Percentiles rank a stretch among this genome's conserved stretches.
Conservation (phyloP, 352 stramenopile species). For the Phytophthora syringae region DNA sequence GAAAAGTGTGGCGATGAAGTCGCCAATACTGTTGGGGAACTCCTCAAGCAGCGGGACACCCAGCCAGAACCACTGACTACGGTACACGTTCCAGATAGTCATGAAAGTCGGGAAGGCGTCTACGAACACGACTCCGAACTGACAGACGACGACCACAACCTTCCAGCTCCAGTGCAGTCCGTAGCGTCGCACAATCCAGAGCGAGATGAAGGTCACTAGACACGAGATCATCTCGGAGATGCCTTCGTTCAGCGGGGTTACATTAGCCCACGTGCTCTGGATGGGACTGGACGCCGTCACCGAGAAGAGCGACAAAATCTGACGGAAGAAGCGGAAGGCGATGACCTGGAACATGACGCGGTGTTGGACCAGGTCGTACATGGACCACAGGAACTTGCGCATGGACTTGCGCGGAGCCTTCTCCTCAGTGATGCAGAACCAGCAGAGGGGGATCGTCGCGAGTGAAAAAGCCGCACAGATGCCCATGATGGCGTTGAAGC, state of each 20-base stretch:
- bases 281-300: slow-evolving; percentile 58
- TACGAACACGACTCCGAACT: slow-evolving; percentile 52
- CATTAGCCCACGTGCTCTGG: slow-evolving; percentile 56
- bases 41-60: slow-evolving; percentile 60
- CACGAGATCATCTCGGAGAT: slow-evolving; percentile 55
- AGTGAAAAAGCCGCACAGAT: slow-evolving; percentile 45
- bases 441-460: slow-evolving; percentile 47
- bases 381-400: slow-evolving; percentile 39
- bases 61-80: slow-evolving; percentile 76
- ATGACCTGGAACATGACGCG: slow-evolving; percentile 65
- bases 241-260: slow-evolving; percentile 63
- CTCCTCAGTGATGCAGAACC: slow-evolving; percentile 54
- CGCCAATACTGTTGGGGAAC: slow-evolving; percentile 52
- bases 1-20: slow-evolving; percentile 56
- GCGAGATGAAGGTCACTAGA: slow-evolving; percentile 45
- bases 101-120: slow-evolving; percentile 59
- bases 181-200: slow-evolving; percentile 50
- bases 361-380: slow-evolving; percentile 55
- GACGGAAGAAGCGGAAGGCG: slow-evolving; percentile 57
- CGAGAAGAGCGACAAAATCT: slow-evolving; percentile 54
- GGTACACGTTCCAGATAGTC: slow-evolving; percentile 73
- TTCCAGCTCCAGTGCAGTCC: slow-evolving; percentile 69
- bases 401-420: slow-evolving; percentile 39
- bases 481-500: slow-evolving; percentile 62
- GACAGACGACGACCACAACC: slow-evolving; percentile 41